Conservation (phyloP, 192 early-diverging fungal genomes). For the Obelidium mucronatum region DNA sequence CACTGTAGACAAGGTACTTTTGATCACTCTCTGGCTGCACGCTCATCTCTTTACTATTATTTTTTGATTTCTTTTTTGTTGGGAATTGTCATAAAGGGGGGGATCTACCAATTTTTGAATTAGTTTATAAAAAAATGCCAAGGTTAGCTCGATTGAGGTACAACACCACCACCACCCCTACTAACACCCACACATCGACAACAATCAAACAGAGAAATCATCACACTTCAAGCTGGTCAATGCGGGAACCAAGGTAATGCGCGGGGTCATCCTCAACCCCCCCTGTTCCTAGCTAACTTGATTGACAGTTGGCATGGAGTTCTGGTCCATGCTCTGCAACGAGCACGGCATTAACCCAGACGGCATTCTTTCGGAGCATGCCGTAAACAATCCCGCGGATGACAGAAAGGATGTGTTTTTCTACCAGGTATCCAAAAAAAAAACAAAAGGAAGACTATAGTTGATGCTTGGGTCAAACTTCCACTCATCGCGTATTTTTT, state of each 20-base stretch:
- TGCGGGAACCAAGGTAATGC: constrained; percentile 95
- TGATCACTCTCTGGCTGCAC: no score
- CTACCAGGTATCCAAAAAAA: constrained; percentile 93
- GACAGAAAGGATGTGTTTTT: constrained; percentile 99
- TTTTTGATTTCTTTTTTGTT: not conserved
- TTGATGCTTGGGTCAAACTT: not conserved
- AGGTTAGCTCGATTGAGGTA: not conserved
- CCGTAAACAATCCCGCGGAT: constrained; percentile 46
- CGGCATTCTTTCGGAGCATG: constrained; percentile 92
- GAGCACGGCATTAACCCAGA: constrained; percentile 97
- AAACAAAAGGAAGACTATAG: no score
- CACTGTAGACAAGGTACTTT: no score
- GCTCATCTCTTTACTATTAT: no score
- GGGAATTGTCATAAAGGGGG: no score
- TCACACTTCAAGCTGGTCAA: constrained; percentile 95
- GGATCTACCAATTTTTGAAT: not conserved
- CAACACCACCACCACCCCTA: not conserved
- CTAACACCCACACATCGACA: not conserved
- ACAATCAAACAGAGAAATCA: constrained; percentile 77
- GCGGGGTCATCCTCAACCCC: not conserved
- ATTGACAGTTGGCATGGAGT: constrained; percentile 86
- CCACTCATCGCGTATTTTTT: no score
- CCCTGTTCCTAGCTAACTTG: not conserved
- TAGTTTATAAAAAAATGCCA: constrained; percentile 15
- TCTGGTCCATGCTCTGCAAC: constrained; percentile 91